Evolutionary conservation across 176 grass and related monocot species (phyloP), one percentile per base, ranked within the genome.

Genomic region (Alopecurus myosuroides): DNA sequence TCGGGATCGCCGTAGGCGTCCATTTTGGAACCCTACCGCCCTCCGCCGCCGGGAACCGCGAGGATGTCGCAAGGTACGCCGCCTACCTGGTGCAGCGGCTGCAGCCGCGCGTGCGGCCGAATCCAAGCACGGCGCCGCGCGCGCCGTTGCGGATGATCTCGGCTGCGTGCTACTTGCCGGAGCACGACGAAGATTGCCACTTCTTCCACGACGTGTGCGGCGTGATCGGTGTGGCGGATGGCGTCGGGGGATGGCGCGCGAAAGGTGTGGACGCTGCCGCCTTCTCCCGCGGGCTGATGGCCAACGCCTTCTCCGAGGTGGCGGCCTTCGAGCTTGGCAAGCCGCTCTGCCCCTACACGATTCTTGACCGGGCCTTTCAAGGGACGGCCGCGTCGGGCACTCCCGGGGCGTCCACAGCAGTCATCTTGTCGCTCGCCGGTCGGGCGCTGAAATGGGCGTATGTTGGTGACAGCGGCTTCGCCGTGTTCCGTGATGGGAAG

Each of bases 391-490:
- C 42, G 23, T 28, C 44, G 25, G 17, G 44, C 42, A 79, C 81
- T 42, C 66, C 53, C 0, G 65, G 34, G 44, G 87, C 20, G 20
- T 88, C 87, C 9, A 84, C 87, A 26, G 81, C 56, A 25, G 44
- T 45, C 5, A 28, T 88, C 76, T 14, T 88, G 26, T 84, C 81
- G 67, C 67, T 88, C 35, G 74, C 52, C 22, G 76, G 87, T 56
- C 1, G 35, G 65, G 0, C 14, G 1, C 87, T 88, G 34, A 23
- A 4, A 26, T 88, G 81, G 81, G 87, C 81, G 4, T 87, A 64
- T 41, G 22, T 91, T 6, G 89, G 89, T 23, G 85, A 88, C 72
- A 88, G 89, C n/a, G 81, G 60, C 10, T 81, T 84, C 20, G 57
- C 17, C 0, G 39, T 91, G 20, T 44, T 91, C 46, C 77, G 89